Conservation (phyloP, 2,329 filamentous ascomycete genomes). For the Ophiostoma perfectum region DNA sequence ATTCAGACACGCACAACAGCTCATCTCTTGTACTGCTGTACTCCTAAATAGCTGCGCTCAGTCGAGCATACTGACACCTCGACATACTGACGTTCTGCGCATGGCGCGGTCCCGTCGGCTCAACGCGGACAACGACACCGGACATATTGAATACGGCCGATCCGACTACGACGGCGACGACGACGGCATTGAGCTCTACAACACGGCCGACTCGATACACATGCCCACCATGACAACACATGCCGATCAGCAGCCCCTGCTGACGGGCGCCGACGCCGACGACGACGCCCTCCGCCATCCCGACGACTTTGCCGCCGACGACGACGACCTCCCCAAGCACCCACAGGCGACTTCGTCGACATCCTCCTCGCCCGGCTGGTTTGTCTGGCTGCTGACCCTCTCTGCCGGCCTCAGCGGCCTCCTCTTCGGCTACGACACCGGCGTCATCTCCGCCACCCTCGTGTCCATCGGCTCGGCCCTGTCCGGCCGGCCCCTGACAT, state of each 20-base stretch:
- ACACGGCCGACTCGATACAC: background rate
- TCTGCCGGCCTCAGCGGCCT: slow-evolving; percentile 63
- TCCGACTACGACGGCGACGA: background rate
- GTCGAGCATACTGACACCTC: background rate
- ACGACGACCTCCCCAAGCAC: background rate
- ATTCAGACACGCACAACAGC: background rate
- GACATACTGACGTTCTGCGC: background rate
- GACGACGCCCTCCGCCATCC: background rate
- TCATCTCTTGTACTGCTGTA: no score
- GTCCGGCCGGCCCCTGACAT: slow-evolving; percentile 50
- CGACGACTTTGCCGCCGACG: background rate
- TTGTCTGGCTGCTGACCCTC: slow-evolving; percentile 57
- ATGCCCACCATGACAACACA: background rate
- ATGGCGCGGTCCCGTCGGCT: slow-evolving; percentile 18
- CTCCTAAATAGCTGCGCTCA: background rate
- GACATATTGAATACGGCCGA: slow-evolving; percentile 9
- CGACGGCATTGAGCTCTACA: slow-evolving; percentile 18
- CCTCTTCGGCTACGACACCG: slow-evolving; percentile 64
- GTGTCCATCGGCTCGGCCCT: slow-evolving; percentile 59
- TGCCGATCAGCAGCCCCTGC: slow-evolving; percentile 1
- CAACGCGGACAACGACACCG: slow-evolving; percentile 12
- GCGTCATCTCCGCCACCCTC: slow-evolving; percentile 63
- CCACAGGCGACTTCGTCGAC: background rate
- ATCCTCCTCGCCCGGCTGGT: slow-evolving; percentile 38
- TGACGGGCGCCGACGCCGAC: background rate